Base-by-base conservation (phyloP, 306 rosid genomes). In the Comarum palustre region DNA sequence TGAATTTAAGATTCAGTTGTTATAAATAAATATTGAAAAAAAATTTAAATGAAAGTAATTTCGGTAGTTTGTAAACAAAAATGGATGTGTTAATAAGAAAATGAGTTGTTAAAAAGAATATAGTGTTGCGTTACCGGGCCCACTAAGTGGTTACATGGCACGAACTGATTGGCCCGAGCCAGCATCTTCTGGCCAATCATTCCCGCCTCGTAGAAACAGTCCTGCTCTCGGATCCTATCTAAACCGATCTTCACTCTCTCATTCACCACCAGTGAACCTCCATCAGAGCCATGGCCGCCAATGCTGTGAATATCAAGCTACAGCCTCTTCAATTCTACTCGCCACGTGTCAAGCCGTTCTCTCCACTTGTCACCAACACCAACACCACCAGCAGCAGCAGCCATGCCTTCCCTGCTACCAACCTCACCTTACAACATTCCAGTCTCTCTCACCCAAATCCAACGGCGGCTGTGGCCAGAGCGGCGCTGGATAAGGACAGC, bases 221-320 rank as follows among this genome's bases (percentile, higher is more conserved):
- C 7, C 19, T 16, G n/a, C n/a, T 4, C 8, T 48, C 2, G 8
- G 20, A 48, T 48, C 22, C 55, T 48, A 48, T 48, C 55, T 6
- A 48, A 48, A 48, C 3, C 55, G 39, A 36, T 48, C 24, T 19
- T 48, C 55, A 48, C 55, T 19, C 22, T 48, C 55, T n/a, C n/a
- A 48, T 48, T 17, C 55, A 48, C 8, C 54, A 48, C 54, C 54
- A 48, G 54, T 48, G 1, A 48, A 36, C 9, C 54, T 48, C 54
- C 8, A 48, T 48, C 54, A 48, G 10, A 73, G 75, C 90, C 81
- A 89, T 89, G 87, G 79, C 93, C 29, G 58, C 43, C 42, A 48
- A 20, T 16, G 60, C 80, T 12, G 74, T 54, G 6, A 41, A 7
- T 39, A n/a, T 73, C 31, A 82, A 76, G 73, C 85, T 76, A 36